Base-by-base conservation (phyloP, 163 green algal species). In the Coccomyxa subellipsoidea region DNA sequence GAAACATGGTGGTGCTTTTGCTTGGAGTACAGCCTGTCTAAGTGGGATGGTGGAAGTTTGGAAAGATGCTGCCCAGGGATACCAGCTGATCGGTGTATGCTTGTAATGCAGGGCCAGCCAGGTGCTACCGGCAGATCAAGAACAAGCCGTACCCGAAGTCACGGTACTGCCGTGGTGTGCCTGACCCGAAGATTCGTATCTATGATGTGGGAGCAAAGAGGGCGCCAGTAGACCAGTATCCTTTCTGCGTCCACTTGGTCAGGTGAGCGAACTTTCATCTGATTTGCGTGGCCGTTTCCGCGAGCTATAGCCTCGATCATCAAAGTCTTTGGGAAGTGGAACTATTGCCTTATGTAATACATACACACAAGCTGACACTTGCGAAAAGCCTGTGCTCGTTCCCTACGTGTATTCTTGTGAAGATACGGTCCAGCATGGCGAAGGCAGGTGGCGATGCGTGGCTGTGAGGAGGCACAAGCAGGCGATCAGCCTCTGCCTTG, bases 131-230 rank as follows among this genome's bases (percentile, higher is more conserved):
- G 80, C 94, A 98, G 89, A 98, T 98, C 83, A 99, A 99, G 95
- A 97, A 97, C 88, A 99, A 99, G 94, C 97, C 97, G 54, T 99
- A 99, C 91, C 97, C 97, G 80, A 99, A 99, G 93, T 99, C 95
- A 31, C 92, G 96, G 72, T 99, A 95, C 93, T 98, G 94, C 93
- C 96, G 96, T 86, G 96, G 96, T 95, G 96, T 99, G 77, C 96
- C 96, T 32, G 97, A 99, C 91, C 90, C 97, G 66, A 99, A 99
- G 91, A 99, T 99, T 84, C 93, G 97, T 85, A 99, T 99, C 79
- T 99, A 97, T 84, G 96, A 99, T 91, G 94, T 93, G 36, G 97
- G 97, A 72, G 94, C 94, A 79, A 99, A 99, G 94, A 96, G 89
- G 90, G 90, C 93, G 2, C 80, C 90, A 75, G 96, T 98, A 47